Base-by-base conservation (phyloP, 306 rosid species). In the Inga laurina region DNA sequence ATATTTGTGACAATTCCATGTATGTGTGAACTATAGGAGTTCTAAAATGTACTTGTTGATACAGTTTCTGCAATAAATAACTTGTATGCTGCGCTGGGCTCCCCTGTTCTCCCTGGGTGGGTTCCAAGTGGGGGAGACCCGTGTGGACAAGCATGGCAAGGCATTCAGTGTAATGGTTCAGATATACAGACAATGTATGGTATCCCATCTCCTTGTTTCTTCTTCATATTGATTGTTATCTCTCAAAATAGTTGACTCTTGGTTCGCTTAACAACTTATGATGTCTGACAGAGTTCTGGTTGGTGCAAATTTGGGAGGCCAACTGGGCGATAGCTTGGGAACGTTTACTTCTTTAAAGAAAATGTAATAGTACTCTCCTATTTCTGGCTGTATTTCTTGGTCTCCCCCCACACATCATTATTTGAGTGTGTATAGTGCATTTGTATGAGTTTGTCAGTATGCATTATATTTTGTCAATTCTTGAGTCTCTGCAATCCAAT, bases 121-220 rank as follows among this genome's bases (percentile, higher is more conserved):
- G 90, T 90, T 81, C 41, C 91, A 18, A 84, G 79, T 86, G 99
- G 90, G 8, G 98, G 98, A 84, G 99, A 97, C 87, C 99, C 99
- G 5, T 97, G 99, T 27, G 99, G 99, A 67, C 88, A 97, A 76
- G 91, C 86, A 30, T 97, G 99, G 99, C 99, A 97, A 86, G 99
- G 99, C 49, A 86, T 97, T 79, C 89, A 72, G 27, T 97, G 99
- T 72, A 90, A 92, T 43, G 91, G 91, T 39, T 79, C 97, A 12
- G 66, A 43, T 64, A 97, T 94, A 84, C 77, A 84, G 86, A 77
- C 52, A 85, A 94, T 97, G 99, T 97, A 90, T 65, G 92, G 43
- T 81, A 73, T 49, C 80, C 44, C 77, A 72, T 46, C 48, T 44
- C 74, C 79, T 79, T 21, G 79, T 22, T 35, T 69, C 79, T 72